Evolutionary conservation across 441 rosid species (phyloP).

Genomic region (Aquilaria agallochum): DNA sequence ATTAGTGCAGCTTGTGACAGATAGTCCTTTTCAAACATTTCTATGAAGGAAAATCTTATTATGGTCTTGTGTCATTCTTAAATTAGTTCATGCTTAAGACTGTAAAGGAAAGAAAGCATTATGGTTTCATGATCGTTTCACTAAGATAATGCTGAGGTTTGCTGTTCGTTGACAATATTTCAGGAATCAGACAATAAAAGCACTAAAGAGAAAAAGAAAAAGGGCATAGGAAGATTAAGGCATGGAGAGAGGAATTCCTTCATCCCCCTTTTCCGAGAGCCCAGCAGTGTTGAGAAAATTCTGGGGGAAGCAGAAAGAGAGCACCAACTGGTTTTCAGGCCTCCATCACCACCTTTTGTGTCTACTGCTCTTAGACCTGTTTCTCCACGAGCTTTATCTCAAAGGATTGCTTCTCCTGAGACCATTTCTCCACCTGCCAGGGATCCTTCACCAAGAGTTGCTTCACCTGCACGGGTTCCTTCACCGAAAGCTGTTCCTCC

Average conservation of each 20-base stretch:
- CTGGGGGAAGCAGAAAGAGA: constrained; percentile 95
- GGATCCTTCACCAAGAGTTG: constrained; percentile 30
- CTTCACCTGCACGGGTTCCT: constrained; percentile 39
- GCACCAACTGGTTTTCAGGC: constrained; percentile 64
- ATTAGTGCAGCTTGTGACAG: too few relatives aligned
- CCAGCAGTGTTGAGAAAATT: constrained; percentile 94
- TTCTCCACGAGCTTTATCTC: constrained; percentile 57
- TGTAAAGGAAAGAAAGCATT: too few relatives aligned
- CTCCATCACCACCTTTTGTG: constrained; percentile 57
- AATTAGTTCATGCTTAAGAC: too few relatives aligned
- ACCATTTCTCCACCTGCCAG: constrained; percentile 44
- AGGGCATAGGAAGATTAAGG: constrained; percentile 57
- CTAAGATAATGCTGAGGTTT: constrained; percentile 5
- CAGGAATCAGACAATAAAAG: constrained; percentile 72
- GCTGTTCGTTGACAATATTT: constrained; percentile 15
- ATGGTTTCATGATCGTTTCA: background rate
- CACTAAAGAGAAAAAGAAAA: constrained; percentile 67
- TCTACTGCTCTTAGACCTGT: constrained; percentile 42
- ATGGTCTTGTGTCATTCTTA: too few relatives aligned
- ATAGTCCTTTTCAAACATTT: too few relatives aligned
- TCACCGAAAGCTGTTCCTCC: constrained; percentile 43
- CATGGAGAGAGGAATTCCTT: constrained; percentile 76
- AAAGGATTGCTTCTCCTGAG: constrained; percentile 42
- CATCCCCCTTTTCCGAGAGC: constrained; percentile 80
- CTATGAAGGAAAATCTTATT: too few relatives aligned